phyloP scores from a whole-genome alignment of 148 eudicot genomes.

The Beta vulgaris region DNA sequence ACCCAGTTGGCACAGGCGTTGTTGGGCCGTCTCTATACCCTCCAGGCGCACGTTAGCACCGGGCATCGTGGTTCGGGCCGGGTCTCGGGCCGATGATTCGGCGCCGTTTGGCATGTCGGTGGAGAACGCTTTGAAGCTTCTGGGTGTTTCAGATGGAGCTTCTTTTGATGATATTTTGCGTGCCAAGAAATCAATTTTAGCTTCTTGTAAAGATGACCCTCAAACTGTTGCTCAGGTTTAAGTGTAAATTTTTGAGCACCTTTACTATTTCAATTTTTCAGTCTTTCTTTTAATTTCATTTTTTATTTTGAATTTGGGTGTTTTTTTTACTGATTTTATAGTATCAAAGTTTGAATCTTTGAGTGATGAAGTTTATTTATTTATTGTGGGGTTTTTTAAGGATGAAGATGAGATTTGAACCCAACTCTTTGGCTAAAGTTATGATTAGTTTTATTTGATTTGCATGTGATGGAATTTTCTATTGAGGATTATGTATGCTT shows the following conservation, averaged over 20 bases:
- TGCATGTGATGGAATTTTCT: background rate
- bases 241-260: constrained; percentile 12
- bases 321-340: too few species aligned
- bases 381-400: background rate
- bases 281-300: background rate
- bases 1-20: constrained; percentile 22
- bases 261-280: background rate
- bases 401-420: background rate
- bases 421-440: background rate
- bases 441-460: background rate
- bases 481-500: too few species aligned
- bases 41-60: constrained; percentile 24
- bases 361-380: background rate
- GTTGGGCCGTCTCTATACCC: constrained; percentile 24
- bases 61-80: constrained; percentile 41
- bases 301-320: background rate
- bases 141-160: constrained; percentile 80
- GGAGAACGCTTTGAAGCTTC: constrained; percentile 76
- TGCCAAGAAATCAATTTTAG: constrained; percentile 68
- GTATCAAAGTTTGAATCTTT: background rate
- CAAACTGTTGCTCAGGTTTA: constrained; percentile 64
- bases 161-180: constrained; percentile 82
- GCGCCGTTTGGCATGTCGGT: constrained; percentile 78
- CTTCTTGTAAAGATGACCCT: constrained; percentile 67
- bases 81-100: constrained; percentile 77